Conservation (phyloP, 2,329 filamentous ascomycete genomes). For the Fusarium hainanense region DNA sequence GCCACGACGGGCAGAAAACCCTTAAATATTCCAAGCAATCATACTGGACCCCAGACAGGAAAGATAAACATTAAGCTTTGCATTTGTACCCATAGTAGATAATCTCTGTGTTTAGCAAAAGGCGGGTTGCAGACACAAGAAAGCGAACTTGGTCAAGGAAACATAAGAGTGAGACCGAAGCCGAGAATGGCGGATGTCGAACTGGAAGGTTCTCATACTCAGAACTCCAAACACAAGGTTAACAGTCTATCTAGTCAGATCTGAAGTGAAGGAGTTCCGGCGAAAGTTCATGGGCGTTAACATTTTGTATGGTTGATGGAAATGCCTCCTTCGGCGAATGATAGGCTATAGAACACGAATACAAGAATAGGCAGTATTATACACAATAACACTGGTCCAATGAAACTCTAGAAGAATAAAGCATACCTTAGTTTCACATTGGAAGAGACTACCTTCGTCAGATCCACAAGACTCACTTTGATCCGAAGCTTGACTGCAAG, state of each 20-base stretch:
- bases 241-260: accelerated
- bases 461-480: background rate
- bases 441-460: background rate
- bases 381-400: background rate
- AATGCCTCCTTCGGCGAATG: background rate
- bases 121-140: background rate
- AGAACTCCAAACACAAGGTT: background rate
- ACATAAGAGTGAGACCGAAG: background rate
- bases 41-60: accelerated
- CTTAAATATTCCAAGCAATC: background rate
- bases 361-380: background rate
- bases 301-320: background rate
- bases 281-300: background rate
- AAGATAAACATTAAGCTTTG: accelerated
- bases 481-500: background rate
- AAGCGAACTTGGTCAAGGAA: background rate
- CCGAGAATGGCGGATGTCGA: background rate
- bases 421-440: background rate
- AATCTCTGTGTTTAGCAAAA: background rate
- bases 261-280: background rate
- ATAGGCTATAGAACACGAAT: background rate
- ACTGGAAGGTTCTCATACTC: background rate
- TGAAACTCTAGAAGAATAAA: background rate
- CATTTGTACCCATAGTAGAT: background rate
- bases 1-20: background rate